Percentiles rank a stretch among this genome's conserved stretches.
Evolutionary conservation across 2,329 filamentous ascomycete species (phyloP).

Genomic region (Cyphellophora attinorum): DNA sequence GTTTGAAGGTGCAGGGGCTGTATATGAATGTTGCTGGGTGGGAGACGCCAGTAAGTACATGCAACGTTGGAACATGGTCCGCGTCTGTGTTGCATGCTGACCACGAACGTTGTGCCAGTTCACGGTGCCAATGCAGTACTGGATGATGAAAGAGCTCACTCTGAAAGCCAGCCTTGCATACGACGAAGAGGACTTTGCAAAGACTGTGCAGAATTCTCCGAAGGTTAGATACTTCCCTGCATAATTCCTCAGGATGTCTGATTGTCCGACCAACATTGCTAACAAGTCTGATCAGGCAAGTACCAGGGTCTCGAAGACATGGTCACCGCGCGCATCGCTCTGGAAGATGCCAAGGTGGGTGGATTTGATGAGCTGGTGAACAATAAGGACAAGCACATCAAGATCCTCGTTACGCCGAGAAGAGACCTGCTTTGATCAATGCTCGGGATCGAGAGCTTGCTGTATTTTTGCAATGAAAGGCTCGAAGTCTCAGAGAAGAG

Average conservation of each 20-base stretch:
- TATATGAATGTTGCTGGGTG: conserved; percentile 34
- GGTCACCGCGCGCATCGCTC: conserved; percentile 23
- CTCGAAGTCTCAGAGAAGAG: too few relatives aligned
- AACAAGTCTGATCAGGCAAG: too few relatives aligned
- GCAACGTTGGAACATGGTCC: conserved; percentile 29
- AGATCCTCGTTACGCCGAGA: conserved; percentile 23
- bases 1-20: conserved; percentile 19
- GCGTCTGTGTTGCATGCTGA: background rate
- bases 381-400: conserved; percentile 26
- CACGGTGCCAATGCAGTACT: conserved; percentile 19
- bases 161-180: conserved; percentile 22
- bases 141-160: conserved; percentile 21
- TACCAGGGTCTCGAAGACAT: conserved; percentile 24
- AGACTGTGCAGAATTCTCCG: conserved; percentile 20
- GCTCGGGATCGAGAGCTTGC: too few relatives aligned
- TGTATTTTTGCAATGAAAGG: too few relatives aligned
- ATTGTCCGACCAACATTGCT: too few relatives aligned
- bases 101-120: conserved; percentile 9
- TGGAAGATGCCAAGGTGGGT: conserved; percentile 23
- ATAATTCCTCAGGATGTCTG: background rate
- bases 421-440: conserved; percentile 8
- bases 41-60: conserved; percentile 28
- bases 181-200: conserved; percentile 22
- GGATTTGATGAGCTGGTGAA: conserved; percentile 24
- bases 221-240: conserved; percentile 14